Evolutionary conservation across 768 basidiomycete genomes (phyloP), one percentile per base, ranked within the genome.

Genomic region (Cytidiella melzeri): DNA sequence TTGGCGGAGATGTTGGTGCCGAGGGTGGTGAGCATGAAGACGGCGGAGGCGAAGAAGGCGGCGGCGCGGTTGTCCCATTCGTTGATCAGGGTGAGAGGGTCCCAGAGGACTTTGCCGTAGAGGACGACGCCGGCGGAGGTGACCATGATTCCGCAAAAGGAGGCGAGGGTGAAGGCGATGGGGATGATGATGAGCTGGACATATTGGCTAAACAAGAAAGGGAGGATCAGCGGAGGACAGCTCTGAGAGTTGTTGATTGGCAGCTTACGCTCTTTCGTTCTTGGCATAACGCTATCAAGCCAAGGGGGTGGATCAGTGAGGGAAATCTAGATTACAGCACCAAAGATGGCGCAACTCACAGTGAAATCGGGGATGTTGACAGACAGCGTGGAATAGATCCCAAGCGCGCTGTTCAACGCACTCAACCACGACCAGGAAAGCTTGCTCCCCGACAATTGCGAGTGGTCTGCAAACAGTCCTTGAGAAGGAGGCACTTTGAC

Each of bases 361-460:
- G 90, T 90, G 60, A 94, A 91, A 65, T 94, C 92, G 1, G 90
- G 84, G 50, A 91, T 89, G 58, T 91, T 91, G 55, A 87, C 82
- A 0, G 83, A 75, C 12, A 87, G 67, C 7, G 84, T 87, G 3
- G 83, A 68, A 64, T 84, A 92, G 53, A 79, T 76, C 0, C 87
- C 88, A 19, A 93, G 66, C 1, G 84, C 83, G 45, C 83, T 81
- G 60, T 91, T 93, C 51, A 95, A 59, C 0, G 82, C 80, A 45
- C 73, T 73, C 42, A 95, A 67, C 87, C 87, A 92, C 2, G 79
- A 85, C 84, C 87, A 90, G n/a, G 76, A 74, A 42, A 82, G 68
- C 23, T 69, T 65, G 52, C 73, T 71, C 1, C 81, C 87, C 15
- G 59, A 65, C n/a, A 83, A 56, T 6, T 65, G 67, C 0, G 82